Evolutionary conservation across 1,139 yeast genomes (phyloP).

Genomic region (Candida freyschussii): DNA sequence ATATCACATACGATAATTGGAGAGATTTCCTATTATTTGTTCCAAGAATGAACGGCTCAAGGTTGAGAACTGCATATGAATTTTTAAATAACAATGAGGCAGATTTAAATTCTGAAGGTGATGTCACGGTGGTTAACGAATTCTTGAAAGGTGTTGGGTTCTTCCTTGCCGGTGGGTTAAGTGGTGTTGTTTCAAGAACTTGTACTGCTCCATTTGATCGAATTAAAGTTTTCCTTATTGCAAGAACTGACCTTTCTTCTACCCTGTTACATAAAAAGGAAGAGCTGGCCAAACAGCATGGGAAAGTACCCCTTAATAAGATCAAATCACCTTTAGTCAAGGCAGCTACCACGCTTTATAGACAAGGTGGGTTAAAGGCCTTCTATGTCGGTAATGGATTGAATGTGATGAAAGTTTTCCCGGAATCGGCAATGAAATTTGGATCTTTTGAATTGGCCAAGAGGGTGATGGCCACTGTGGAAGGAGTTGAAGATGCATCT

Average conservation of each 20-base stretch:
- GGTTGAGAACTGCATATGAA: slow-evolving; percentile 74
- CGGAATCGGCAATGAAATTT: slow-evolving; percentile 96
- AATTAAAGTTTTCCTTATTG: slow-evolving; percentile 86
- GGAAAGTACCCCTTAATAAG: slow-evolving; percentile 31
- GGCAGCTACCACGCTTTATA: slow-evolving; percentile 79
- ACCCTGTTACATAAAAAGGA: slow-evolving; percentile 57
- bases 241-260: slow-evolving; percentile 77
- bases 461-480: slow-evolving; percentile 65
- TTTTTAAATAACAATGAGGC: slow-evolving; percentile 76
- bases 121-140: slow-evolving; percentile 77
- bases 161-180: slow-evolving; percentile 89
- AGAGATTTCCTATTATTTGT: slow-evolving; percentile 74
- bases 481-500: slow-evolving; percentile 70
- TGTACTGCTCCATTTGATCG: slow-evolving; percentile 97
- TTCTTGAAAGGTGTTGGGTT: slow-evolving; percentile 81
- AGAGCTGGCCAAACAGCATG: slow-evolving; percentile 29
- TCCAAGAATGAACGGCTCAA: slow-evolving; percentile 68
- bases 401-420: slow-evolving; percentile 89
- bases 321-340: slow-evolving; percentile 66
- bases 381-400: slow-evolving; percentile 95
- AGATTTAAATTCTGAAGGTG: slow-evolving; percentile 86
- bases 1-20: slow-evolving; percentile 81
- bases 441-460: slow-evolving; percentile 93
- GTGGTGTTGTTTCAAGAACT: slow-evolving; percentile 96
- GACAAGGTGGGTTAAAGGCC: slow-evolving; percentile 80